Evolutionary conservation across 495 filamentous ascomycete species (phyloP), one percentile per base, ranked within the genome.

Genomic region (Podospora australis): DNA sequence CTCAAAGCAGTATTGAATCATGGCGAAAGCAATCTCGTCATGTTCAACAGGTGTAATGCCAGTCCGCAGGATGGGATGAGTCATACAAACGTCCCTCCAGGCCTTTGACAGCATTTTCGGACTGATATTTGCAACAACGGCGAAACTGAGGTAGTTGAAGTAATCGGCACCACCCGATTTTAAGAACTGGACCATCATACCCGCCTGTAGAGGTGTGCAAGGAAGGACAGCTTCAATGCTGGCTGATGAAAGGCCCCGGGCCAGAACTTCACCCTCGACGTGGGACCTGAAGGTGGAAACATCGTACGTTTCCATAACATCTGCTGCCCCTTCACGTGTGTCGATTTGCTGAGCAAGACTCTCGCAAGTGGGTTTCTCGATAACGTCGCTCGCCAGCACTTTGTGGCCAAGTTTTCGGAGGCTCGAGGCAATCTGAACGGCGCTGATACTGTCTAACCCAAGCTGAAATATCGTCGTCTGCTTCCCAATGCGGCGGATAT

Each of bases 401-500:
- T 65, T 57, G n/a, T 80, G 56, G 0, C 76, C 75, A 47, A 74
- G 58, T 38, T 78, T 73, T 22, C 81, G 79, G 16, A 90, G 75
- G 38, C 75, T 59, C 14, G 77, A 71, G 2, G 85, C 84, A 26
- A 90, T 72, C 48, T 88, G 84, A 47, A 95, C 88, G 0, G 88
- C 85, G 29, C 79, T 86, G 52, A 97, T 88, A 46, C 88, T 94
- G 63, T 97, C 90, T 35, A 96, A 70, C 2, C 91, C 90, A 21
- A 95, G 77, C 52, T 82, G 79, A 58, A 90, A 94, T 20, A 96
- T 88, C 21, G 81, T 86, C 1, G 79, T 78, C 6, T 66, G 55
- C 11, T 74, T 74, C 2, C 62, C 59, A 21, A 96, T 86, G 16
- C 73, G 69, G 3, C 75, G 62, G 9, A 70, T 53, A 0, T 80